Conservation (phyloP, 345 rosid genomes). For the Brassica nigra region DNA sequence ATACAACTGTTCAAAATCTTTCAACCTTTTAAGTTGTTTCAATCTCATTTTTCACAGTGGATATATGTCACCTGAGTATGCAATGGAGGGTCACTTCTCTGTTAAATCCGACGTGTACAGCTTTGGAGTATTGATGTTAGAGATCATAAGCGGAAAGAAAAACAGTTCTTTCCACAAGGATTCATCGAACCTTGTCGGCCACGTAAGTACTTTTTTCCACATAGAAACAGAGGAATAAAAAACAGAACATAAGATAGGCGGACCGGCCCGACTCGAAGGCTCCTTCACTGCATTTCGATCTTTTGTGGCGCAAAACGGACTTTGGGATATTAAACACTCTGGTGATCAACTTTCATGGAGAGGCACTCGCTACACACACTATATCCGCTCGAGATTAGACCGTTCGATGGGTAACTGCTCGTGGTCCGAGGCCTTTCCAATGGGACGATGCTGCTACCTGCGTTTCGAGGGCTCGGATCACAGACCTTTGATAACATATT, state of each 20-base stretch:
- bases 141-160: slow-evolving; percentile 35
- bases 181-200: slow-evolving; percentile 27
- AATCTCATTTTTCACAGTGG: slow-evolving; percentile 22
- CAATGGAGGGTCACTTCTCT: slow-evolving; percentile 35
- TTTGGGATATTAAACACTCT: neutral
- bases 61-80: slow-evolving; percentile 41
- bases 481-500: neutral
- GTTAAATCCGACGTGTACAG: slow-evolving; percentile 35
- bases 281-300: too few species aligned
- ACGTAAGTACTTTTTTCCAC: neutral
- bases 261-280: too few species aligned
- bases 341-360: too few species aligned
- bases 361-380: too few species aligned
- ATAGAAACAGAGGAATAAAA: neutral
- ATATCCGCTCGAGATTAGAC: too few species aligned
- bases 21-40: neutral
- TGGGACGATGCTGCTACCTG: neutral
- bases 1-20: neutral
- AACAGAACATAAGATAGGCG: neutral
- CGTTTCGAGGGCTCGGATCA: neutral
- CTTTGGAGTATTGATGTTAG: slow-evolving; percentile 38
- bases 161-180: slow-evolving; percentile 30
- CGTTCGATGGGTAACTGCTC: neutral
- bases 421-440: neutral
- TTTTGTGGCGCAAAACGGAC: neutral